These are phyloP conservation scores for Chytriomyces hyalinus DNA, from an alignment of 192 early-diverging fungal species.

Conservation along the genomic window DNA sequence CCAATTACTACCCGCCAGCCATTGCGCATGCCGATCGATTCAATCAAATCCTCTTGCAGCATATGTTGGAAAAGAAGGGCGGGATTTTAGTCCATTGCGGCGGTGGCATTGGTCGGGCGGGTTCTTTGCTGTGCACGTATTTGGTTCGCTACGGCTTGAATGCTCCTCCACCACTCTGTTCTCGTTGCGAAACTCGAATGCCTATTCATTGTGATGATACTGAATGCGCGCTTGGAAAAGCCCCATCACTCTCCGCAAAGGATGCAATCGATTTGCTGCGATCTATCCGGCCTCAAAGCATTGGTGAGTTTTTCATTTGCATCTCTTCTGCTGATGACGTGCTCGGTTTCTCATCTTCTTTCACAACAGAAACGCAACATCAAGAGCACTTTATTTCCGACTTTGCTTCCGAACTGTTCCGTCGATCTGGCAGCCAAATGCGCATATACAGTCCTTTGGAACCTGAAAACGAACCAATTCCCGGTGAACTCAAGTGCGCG, in stretches of 20 bases:
- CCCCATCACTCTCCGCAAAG: slow-evolving; percentile 37
- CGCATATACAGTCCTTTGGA: slow-evolving; percentile 15
- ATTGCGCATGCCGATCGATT: slow-evolving; percentile 49
- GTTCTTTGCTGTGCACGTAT: slow-evolving; percentile 47
- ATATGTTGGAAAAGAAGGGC: slow-evolving; percentile 26
- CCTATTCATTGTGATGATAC: slow-evolving; percentile 20
- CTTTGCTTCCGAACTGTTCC: slow-evolving; percentile 38
- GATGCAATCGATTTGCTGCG: slow-evolving; percentile 46
- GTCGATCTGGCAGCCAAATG: slow-evolving; percentile 20
- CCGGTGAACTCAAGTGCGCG: slow-evolving; percentile 10
- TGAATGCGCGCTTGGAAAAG: slow-evolving; percentile 37
- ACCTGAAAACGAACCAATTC: slow-evolving; percentile 12
- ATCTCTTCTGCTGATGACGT: not conserved
- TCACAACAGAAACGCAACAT: slow-evolving; percentile 35
- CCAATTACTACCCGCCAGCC: slow-evolving; percentile 48
- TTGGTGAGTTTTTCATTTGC: slow-evolving; percentile 5
- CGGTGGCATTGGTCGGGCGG: slow-evolving; percentile 53
- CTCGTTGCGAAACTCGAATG: slow-evolving; percentile 25
- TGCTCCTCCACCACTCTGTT: slow-evolving; percentile 27
- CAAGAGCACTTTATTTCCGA: slow-evolving; percentile 50
- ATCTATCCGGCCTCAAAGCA: slow-evolving; percentile 44
- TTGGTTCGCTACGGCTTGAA: slow-evolving; percentile 21
- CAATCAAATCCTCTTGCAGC: slow-evolving; percentile 33
- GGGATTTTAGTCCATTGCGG: slow-evolving; percentile 53
- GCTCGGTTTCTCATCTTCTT: not conserved